Evolutionary conservation across 306 rosid genomes (phyloP).

Genomic region (Prunus fruticosa): DNA sequence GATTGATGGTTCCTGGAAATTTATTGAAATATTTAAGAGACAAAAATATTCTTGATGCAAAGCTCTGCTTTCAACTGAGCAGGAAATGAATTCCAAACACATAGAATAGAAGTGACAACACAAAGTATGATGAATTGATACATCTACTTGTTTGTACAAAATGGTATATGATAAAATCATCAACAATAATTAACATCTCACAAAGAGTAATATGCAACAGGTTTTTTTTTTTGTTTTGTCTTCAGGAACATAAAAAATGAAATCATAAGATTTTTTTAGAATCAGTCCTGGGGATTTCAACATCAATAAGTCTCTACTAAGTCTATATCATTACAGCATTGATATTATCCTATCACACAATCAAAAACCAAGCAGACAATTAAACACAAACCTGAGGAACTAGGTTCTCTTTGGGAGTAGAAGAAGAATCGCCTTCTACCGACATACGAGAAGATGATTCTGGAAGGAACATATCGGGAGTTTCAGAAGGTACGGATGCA

Average conservation of each 20-base stretch:
- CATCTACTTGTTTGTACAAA: neutral
- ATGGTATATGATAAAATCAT: neutral
- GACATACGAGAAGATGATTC: conserved; percentile 33
- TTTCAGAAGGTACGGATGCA: conserved; percentile 28
- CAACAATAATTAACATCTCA: neutral
- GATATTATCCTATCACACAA: neutral
- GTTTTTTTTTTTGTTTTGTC: too few species aligned
- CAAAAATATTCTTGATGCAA: conserved; percentile 10
- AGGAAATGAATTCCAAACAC: conserved; percentile 2
- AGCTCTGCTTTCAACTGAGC: neutral
- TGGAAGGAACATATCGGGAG: conserved; percentile 33
- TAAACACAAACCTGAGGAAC: conserved; percentile 52
- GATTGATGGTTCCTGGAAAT: conserved; percentile 52
- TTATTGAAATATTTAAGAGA: conserved; percentile 26
- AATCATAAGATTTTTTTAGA: neutral
- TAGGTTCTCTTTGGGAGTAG: conserved; percentile 35
- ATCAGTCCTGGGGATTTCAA: neutral
- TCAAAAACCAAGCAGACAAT: conserved; percentile 7
- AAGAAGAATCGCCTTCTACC: conserved; percentile 21
- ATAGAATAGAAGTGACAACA: neutral
- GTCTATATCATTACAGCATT: neutral
- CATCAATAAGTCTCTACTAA: neutral
- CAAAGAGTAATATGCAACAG: neutral
- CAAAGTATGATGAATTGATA: neutral
- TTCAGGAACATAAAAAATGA: neutral